Base-by-base conservation (phyloP, 2,329 filamentous ascomycete genomes). In the Pleomassaria siparia region DNA sequence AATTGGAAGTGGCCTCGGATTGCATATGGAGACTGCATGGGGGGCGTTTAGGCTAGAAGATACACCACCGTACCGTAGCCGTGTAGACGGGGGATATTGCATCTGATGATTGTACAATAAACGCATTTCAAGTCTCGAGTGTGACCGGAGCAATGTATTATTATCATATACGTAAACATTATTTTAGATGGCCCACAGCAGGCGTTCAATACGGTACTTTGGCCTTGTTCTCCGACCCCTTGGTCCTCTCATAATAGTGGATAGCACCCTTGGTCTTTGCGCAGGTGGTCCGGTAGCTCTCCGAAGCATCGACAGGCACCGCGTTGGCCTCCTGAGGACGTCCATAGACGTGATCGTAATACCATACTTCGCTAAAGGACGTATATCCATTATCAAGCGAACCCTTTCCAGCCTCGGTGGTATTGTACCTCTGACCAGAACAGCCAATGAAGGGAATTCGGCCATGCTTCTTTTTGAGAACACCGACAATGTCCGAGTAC, bases 361-460 rank as follows among this genome's bases (percentile, higher is more conserved):
- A 37, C 35, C 35, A 37, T 11, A 37, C 35, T 74, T 88, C 84
- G 49, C 65, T 77, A 40, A 87, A 55, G 25, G 78, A 73, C 1
- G 82, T 86, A 52, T 71, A 71, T 1, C 84, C 83, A 46, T 72
- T 77, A 57, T 87, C 84, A 2, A 60, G 58, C 2, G 76, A 78
- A 16, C 78, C 78, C 50, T 69, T 74, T 2, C 84, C 84, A 7
- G 77, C 80, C 16, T 64, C 74, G 12, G 84, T 87, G 53, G 77
- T 72, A 62, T 86, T 87, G 66, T 77, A 87, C 18, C 74, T 64
- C 8, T 82, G 79, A 0, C 84, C 84, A 0, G 74, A 72, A 72
- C 84, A 87, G 4, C 82, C 83, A 46, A 87, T 62, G 60, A 82
- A 86, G 5, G 83, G 83, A 13, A 78, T 50, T 1, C 75, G 76